Evolutionary conservation across 2,329 filamentous ascomycete genomes (phyloP), one percentile per base, ranked within the genome.

Genomic region (Curvularia sp.): DNA sequence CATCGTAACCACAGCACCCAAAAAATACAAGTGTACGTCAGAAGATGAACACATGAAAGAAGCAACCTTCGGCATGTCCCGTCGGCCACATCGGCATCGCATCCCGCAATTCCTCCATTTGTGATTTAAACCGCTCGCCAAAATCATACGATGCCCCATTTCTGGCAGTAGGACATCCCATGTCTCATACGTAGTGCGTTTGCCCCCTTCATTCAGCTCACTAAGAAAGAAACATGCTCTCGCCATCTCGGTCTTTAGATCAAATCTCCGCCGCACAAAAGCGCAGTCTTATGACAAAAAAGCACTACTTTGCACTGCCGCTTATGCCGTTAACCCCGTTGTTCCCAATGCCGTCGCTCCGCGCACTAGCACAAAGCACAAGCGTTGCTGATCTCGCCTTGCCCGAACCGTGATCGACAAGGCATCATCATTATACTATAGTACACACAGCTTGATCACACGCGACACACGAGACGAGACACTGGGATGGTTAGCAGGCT

Each of bases 361-460:
- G 13, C 28, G 18, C 18, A 31, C 20, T 26, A 24, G 22, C 10
- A 31, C 43, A 7, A 12, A n/a, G 9, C 22, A 13, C 28, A 31
- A 31, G 28, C 28, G 7, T 20, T 5, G 47, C 33, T 49, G 30
- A 49, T 38, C 31, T 39, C 33, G 47, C 47, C n/a, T 33, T 39
- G 47, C 20, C 47, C 47, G 47, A 39, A 39, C 47, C 33, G 33
- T 22, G 47, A 39, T 39, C 47, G 31, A 49, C 47, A 18, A 38
- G 6, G 12, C 43, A 18, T 31, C 28, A 9, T 31, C 28, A n/a
- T 15, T 18, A 18, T 18, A 18, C 18, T 18, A 18, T 18, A 18
- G 13, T 10, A n/a, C 12, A 9, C 13, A 28, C 22, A 28, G 15
- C 13, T 24, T 31, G 6, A 4, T 31, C 28, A 33, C 31, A 33